phyloP scores from a whole-genome alignment of 1,284 basidiomycete species.

The Cryptococcus depauperatus region DNA sequence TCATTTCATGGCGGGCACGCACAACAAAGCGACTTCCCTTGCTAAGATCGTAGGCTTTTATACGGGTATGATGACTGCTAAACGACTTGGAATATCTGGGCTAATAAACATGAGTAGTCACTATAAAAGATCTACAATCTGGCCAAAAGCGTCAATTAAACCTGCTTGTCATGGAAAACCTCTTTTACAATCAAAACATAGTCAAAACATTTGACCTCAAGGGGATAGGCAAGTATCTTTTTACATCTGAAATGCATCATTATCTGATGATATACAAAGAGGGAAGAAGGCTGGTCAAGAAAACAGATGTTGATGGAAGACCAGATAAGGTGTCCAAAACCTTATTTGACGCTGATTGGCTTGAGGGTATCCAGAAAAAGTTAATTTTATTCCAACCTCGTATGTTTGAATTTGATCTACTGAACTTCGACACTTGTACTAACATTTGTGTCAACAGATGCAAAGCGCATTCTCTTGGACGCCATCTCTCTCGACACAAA shows the following conservation, averaged over 20 bases:
- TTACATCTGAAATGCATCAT: neutral
- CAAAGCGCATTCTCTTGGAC: constrained; percentile 59
- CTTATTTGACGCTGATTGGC: constrained; percentile 70
- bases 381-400: constrained; percentile 58
- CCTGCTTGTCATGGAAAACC: constrained; percentile 70
- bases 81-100: neutral
- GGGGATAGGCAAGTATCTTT: constrained; percentile 61
- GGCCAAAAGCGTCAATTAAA: constrained; percentile 59
- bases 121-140: constrained; percentile 63
- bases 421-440: neutral
- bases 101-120: constrained; percentile 43
- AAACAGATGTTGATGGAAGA: constrained; percentile 1
- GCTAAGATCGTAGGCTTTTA: constrained; percentile 72
- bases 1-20: constrained; percentile 61
- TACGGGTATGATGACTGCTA: constrained; percentile 43
- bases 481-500: constrained; percentile 62
- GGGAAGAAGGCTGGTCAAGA: constrained; percentile 37
- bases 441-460: constrained; percentile 42
- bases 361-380: constrained; percentile 61
- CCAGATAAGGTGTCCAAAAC: constrained; percentile 45
- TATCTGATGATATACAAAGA: constrained; percentile 9
- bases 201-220: constrained; percentile 67
- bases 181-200: constrained; percentile 62
- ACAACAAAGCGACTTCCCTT: constrained; percentile 57
- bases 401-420: constrained; percentile 7